These are phyloP conservation scores for Orobanche coerulescens DNA, from an alignment of 257 asterid species.

Conservation along the genomic window DNA sequence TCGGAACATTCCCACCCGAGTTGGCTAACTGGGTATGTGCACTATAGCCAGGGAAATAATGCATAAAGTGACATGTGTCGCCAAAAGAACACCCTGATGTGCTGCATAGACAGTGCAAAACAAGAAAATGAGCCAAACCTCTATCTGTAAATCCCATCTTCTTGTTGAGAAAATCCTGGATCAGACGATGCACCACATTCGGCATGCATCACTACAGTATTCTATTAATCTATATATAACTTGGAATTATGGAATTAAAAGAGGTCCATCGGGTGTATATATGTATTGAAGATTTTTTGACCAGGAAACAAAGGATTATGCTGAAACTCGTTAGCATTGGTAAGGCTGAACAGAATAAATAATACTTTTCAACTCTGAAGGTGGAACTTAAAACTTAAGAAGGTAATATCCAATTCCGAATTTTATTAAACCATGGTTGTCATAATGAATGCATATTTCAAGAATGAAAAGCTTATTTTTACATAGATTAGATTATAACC, in stretches of 20 bases:
- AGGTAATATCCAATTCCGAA: neutral
- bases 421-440: neutral
- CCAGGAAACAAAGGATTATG: neutral
- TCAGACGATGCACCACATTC: neutral
- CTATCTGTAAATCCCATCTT: neutral
- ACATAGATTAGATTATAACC: slow-evolving; percentile 84
- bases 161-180: neutral
- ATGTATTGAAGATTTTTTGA: neutral
- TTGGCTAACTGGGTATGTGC: slow-evolving; percentile 42
- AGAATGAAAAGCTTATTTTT: slow-evolving; percentile 30
- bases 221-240: neutral
- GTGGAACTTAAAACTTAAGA: neutral
- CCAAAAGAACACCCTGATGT: slow-evolving; percentile 50
- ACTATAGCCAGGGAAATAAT: slow-evolving; percentile 42
- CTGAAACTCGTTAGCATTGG: neutral
- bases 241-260: neutral
- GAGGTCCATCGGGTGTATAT: neutral
- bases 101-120: slow-evolving; percentile 29
- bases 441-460: neutral
- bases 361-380: neutral
- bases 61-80: slow-evolving; percentile 46
- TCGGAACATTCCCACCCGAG: slow-evolving; percentile 21
- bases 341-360: neutral
- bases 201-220: neutral
- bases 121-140: slow-evolving; percentile 11